phyloP scores from a whole-genome alignment of 345 rosid species.

The Eutrema japonicum region DNA sequence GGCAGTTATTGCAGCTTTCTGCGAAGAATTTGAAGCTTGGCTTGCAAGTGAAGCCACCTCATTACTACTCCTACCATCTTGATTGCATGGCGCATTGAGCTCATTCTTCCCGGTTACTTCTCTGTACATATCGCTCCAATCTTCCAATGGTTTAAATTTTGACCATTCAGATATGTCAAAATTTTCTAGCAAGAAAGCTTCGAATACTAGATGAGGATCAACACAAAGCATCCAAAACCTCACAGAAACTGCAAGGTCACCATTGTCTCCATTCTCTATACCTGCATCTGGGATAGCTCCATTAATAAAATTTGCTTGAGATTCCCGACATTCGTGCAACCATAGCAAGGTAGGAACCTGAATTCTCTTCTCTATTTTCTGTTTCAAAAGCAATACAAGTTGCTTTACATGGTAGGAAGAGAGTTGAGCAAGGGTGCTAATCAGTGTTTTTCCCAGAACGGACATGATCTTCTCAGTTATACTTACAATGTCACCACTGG shows the following conservation, averaged over 20 bases:
- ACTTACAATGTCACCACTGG: slow-evolving; percentile 43
- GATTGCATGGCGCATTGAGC: slow-evolving; percentile 40
- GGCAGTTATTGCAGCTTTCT: slow-evolving; percentile 48
- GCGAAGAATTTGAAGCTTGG: slow-evolving; percentile 57
- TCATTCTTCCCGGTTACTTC: slow-evolving; percentile 46
- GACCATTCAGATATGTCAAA: slow-evolving; percentile 53
- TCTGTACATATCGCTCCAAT: slow-evolving; percentile 63
- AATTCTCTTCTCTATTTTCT: slow-evolving; percentile 59
- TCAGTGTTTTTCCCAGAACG: slow-evolving; percentile 55
- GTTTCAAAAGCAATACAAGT: slow-evolving; percentile 57
- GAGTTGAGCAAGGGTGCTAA: slow-evolving; percentile 52
- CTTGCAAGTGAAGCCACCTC: slow-evolving; percentile 48
- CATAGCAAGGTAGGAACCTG: slow-evolving; percentile 59
- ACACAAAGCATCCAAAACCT: slow-evolving; percentile 70
- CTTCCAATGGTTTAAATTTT: slow-evolving; percentile 47
- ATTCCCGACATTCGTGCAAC: slow-evolving; percentile 56
- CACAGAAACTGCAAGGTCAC: slow-evolving; percentile 45
- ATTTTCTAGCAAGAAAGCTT: slow-evolving; percentile 64
- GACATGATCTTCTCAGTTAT: slow-evolving; percentile 49
- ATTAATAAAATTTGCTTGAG: slow-evolving; percentile 49
- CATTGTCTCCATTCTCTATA: slow-evolving; percentile 45
- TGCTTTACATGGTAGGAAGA: slow-evolving; percentile 73
- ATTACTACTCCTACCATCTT: slow-evolving; percentile 45
- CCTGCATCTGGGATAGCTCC: slow-evolving; percentile 45
- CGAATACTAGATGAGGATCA: slow-evolving; percentile 62